Evolutionary conservation across 164 flowering plant genomes (phyloP).

Genomic region (Annona squamosa): DNA sequence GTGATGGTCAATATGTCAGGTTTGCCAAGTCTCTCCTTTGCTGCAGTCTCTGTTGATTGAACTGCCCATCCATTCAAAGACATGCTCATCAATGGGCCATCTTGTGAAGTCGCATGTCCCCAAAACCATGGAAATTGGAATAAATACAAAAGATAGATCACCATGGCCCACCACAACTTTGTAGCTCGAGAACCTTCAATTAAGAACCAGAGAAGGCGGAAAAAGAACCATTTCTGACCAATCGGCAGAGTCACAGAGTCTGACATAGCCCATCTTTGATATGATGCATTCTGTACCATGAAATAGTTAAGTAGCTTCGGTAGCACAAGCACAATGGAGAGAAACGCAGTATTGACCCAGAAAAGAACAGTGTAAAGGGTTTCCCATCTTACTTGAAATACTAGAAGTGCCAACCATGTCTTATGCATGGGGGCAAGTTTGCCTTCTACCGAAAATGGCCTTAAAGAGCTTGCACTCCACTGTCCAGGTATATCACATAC

Average conservation of each 20-base stretch:
- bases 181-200: slow-evolving; percentile 15
- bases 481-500: slow-evolving; percentile 10
- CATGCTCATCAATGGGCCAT: slow-evolving; percentile 5
- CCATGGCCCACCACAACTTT: slow-evolving; percentile 17
- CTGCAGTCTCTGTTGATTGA: background rate
- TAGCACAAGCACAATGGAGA: slow-evolving; percentile 8
- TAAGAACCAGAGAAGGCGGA: slow-evolving; percentile 19
- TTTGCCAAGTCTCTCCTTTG: slow-evolving; percentile 4
- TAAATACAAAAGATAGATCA: slow-evolving; percentile 15
- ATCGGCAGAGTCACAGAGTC: slow-evolving; percentile 9
- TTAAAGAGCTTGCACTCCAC: slow-evolving; percentile 8
- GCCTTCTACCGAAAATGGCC: slow-evolving; percentile 16
- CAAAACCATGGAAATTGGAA: slow-evolving; percentile 19
- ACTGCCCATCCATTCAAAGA: slow-evolving; percentile 16
- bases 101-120: slow-evolving; percentile 15
- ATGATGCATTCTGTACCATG: slow-evolving; percentile 8
- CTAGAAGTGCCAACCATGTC: slow-evolving; percentile 10
- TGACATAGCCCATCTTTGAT: slow-evolving; percentile 18
- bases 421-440: slow-evolving; percentile 9
- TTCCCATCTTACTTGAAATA: slow-evolving; percentile 19
- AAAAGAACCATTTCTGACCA: slow-evolving; percentile 8
- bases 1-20: slow-evolving; percentile 13
- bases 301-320: slow-evolving; percentile 16
- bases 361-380: slow-evolving; percentile 8
- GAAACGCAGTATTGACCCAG: slow-evolving; percentile 11